Evolutionary conservation across 805 yeast species (phyloP).

Genomic region (Candida quercuum): DNA sequence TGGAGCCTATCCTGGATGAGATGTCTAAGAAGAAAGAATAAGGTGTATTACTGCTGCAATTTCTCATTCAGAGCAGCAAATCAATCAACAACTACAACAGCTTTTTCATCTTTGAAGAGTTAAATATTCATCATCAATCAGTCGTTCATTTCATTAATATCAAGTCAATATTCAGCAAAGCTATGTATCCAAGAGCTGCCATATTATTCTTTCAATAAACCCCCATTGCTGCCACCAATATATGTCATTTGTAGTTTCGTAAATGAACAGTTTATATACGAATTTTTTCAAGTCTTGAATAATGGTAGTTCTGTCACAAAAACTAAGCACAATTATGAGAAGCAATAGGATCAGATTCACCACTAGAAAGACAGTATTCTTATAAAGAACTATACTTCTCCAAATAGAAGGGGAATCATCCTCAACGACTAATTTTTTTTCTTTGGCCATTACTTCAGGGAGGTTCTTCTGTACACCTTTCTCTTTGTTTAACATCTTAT

Average conservation of each 20-base stretch:
- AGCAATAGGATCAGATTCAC: not conserved
- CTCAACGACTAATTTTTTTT: no score
- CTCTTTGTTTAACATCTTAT: not conserved
- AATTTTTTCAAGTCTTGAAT: not conserved
- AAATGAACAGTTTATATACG: not conserved
- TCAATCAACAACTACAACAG: no score
- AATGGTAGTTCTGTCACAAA: no score
- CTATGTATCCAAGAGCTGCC: constrained; percentile 3
- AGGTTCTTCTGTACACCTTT: not conserved
- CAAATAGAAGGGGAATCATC: no score
- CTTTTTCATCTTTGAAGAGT: not conserved
- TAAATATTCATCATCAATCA: not conserved
- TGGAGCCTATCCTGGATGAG: constrained; percentile 8
- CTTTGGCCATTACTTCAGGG: no score
- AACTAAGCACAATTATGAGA: no score
- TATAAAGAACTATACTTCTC: no score
- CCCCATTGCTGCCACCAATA: constrained; percentile 8
- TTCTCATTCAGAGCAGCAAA: no score
- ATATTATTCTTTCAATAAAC: not conserved
- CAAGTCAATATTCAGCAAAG: not conserved
- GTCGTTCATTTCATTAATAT: not conserved
- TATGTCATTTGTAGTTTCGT: constrained; percentile 1
- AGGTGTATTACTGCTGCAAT: no score
- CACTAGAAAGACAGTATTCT: not conserved
- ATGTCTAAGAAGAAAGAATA: constrained; percentile 9